phyloP scores from a whole-genome alignment of 1,284 basidiomycete species.

The Melampsora americana region DNA sequence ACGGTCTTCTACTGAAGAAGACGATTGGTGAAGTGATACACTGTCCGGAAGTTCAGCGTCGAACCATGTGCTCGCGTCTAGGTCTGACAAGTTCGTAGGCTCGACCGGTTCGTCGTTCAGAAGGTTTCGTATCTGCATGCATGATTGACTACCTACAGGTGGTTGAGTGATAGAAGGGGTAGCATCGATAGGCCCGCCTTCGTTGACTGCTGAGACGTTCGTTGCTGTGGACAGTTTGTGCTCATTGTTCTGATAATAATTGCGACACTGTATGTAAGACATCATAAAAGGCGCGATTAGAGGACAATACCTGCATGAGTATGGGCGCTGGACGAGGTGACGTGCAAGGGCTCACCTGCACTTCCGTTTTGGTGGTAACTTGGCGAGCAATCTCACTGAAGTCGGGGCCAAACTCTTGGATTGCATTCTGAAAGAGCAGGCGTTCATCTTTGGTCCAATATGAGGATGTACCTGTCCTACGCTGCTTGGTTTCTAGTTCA shows the following conservation, averaged over 20 bases:
- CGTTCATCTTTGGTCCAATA: too few species aligned
- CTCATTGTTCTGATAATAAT: not conserved
- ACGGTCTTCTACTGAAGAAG: not conserved
- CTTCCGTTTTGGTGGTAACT: too few species aligned
- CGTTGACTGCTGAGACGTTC: not conserved
- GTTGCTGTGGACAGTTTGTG: not conserved
- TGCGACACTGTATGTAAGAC: too few species aligned
- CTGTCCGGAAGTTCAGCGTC: slow-evolving; percentile 3
- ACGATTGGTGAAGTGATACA: not conserved
- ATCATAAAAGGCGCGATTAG: too few species aligned
- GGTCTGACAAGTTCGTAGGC: slow-evolving; percentile 10
- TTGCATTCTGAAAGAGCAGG: too few species aligned
- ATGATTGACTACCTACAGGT: slow-evolving; percentile 16
- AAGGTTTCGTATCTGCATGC: slow-evolving; percentile 43
- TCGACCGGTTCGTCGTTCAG: slow-evolving; percentile 43
- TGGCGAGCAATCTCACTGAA: too few species aligned
- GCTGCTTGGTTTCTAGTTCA: too few species aligned
- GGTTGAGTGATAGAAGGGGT: not conserved
- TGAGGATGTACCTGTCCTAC: too few species aligned
- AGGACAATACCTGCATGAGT: too few species aligned
- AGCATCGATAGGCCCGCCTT: not conserved
- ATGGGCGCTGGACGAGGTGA: not conserved
- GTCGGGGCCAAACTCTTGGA: too few species aligned
- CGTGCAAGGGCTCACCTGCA: not conserved
- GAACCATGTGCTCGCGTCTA: slow-evolving; percentile 40